Percentiles rank a stretch among this genome's conserved stretches.
phyloP scores from a whole-genome alignment of 768 basidiomycete species.

The Multifurca ochricompacta region DNA sequence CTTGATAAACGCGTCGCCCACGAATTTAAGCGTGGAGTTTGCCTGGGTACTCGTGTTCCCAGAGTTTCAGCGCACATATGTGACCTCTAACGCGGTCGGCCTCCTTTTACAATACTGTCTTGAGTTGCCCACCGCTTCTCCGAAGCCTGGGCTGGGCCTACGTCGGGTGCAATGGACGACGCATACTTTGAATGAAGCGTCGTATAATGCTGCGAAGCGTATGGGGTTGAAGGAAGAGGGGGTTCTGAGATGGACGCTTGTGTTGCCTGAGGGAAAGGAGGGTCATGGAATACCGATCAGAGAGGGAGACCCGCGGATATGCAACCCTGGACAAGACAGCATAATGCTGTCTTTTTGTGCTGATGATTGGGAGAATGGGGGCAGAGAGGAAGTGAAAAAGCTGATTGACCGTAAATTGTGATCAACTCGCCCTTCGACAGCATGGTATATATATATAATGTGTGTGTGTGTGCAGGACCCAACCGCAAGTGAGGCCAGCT shows the following conservation, averaged over 20 bases:
- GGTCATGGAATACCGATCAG: constrained; percentile 13
- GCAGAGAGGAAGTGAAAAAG: constrained; percentile 29
- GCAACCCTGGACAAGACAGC: constrained; percentile 38
- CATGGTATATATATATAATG: too few relatives aligned
- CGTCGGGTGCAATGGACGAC: constrained; percentile 42
- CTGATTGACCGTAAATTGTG: constrained; percentile 26
- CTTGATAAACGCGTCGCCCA: constrained; percentile 22
- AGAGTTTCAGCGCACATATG: constrained; percentile 13
- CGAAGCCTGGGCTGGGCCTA: constrained; percentile 32
- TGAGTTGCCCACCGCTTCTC: constrained; percentile 20
- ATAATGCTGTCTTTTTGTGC: constrained; percentile 44
- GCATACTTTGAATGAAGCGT: constrained; percentile 31
- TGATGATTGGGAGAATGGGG: constrained; percentile 52
- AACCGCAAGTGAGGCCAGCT: too few relatives aligned
- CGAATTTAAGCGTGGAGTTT: constrained; percentile 8
- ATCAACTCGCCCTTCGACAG: too few relatives aligned
- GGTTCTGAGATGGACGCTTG: constrained; percentile 32
- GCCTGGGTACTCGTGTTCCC: constrained; percentile 14
- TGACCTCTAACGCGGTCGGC: constrained; percentile 26
- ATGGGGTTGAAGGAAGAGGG: constrained; percentile 44
- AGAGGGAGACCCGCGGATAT: constrained; percentile 25
- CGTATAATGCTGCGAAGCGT: constrained; percentile 32
- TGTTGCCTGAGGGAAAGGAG: constrained; percentile 22
- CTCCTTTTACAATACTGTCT: constrained; percentile 35
- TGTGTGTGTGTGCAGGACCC: too few relatives aligned